Evolutionary conservation across 305 asterid species (phyloP).

Genomic region (Rubia tinctorum): DNA sequence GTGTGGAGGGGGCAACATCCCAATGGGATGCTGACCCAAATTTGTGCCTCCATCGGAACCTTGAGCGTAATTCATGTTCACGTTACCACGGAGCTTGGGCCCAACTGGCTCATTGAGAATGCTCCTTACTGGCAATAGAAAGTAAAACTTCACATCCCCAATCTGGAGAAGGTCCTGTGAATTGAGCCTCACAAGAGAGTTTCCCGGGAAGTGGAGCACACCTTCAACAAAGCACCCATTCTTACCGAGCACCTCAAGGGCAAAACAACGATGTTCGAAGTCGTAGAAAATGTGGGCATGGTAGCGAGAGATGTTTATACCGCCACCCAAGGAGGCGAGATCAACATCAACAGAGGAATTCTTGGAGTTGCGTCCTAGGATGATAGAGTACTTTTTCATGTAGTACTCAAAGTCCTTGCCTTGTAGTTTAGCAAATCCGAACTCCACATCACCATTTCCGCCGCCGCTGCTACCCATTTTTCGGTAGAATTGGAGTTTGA

Average conservation of each 20-base stretch:
- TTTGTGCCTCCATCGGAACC: not conserved
- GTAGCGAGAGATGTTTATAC: slow-evolving; percentile 97
- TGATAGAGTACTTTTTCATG: slow-evolving; percentile 97
- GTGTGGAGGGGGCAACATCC: slow-evolving; percentile 41
- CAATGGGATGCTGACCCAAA: slow-evolving; percentile 16
- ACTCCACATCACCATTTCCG: slow-evolving; percentile 75
- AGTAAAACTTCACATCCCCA: slow-evolving; percentile 91
- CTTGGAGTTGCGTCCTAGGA: slow-evolving; percentile 91
- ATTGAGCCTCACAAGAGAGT: slow-evolving; percentile 87
- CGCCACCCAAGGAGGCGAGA: slow-evolving; percentile 95
- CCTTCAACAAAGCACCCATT: slow-evolving; percentile 97
- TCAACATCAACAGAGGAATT: slow-evolving; percentile 93
- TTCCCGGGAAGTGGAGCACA: slow-evolving; percentile 79
- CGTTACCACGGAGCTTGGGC: slow-evolving; percentile 45
- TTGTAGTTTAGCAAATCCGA: slow-evolving; percentile 95
- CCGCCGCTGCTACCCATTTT: not conserved
- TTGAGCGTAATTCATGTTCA: slow-evolving; percentile 31
- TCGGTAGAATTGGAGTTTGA: not conserved
- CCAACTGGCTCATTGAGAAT: slow-evolving; percentile 75
- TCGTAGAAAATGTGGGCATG: slow-evolving; percentile 98
- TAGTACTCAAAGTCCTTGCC: slow-evolving; percentile 97
- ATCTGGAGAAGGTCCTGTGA: slow-evolving; percentile 92
- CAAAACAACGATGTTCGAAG: slow-evolving; percentile 92
- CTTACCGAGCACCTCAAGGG: slow-evolving; percentile 90
- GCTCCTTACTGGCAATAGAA: slow-evolving; percentile 77